phyloP scores from a whole-genome alignment of 176 grass and related monocot genomes.

The Carex cristatella region DNA sequence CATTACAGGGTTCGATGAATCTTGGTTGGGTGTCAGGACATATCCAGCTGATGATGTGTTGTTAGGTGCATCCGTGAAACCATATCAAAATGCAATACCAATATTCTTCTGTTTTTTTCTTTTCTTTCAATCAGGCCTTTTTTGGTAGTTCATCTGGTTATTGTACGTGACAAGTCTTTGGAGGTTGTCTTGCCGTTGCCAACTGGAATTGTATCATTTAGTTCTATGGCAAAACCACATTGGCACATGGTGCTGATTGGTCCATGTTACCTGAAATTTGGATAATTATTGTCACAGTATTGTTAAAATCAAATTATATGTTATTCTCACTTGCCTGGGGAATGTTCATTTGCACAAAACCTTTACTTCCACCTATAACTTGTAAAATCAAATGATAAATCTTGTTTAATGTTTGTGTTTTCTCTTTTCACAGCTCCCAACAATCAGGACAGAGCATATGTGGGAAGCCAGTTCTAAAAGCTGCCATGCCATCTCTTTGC shows the following conservation, averaged over 20 bases:
- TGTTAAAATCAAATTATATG: neutral
- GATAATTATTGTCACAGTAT: neutral
- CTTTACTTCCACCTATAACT: neutral
- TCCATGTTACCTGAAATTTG: neutral
- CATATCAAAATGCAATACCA: neutral
- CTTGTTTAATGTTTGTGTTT: neutral
- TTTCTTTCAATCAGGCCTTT: constrained; percentile 1
- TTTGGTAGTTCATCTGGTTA: neutral
- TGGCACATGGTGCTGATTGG: neutral
- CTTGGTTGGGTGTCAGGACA: neutral
- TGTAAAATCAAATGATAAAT: neutral
- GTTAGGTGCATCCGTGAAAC: neutral
- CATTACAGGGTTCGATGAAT: neutral
- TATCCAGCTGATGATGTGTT: neutral
- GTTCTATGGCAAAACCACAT: neutral
- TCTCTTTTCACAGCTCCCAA: constrained; percentile 33
- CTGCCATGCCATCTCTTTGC: constrained; percentile 62
- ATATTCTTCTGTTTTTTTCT: neutral
- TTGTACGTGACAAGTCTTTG: neutral
- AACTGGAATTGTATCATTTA: neutral
- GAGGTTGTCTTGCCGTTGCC: neutral
- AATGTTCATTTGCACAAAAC: neutral
- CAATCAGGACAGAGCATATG: constrained; percentile 59
- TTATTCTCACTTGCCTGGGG: neutral
- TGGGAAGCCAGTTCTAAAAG: constrained; percentile 58